Base-by-base conservation (phyloP, 192 early-diverging fungal genomes). In the Coemansia sp. region DNA sequence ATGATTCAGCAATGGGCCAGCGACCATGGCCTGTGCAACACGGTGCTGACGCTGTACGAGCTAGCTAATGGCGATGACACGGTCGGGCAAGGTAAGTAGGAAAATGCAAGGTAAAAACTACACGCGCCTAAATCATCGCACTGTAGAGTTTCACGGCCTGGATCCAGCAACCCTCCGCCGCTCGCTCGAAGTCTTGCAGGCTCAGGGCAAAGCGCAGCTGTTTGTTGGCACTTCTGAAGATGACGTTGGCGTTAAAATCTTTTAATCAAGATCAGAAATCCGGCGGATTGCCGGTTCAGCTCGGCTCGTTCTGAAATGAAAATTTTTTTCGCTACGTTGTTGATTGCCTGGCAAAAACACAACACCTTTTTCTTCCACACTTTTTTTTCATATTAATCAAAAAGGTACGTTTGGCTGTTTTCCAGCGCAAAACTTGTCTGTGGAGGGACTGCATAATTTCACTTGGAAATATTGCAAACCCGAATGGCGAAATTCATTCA, bases 191-290 rank as follows among this genome's bases (percentile, higher is more conserved):
- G 76, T 90, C 5, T 69, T 97, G 20, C 87, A 88, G 18, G 87
- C 86, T 59, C 80, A 81, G 31, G 94, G 93, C 36, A 85, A 84
- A 56, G 92, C 92, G 16, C 88, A 92, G 60, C 74, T 90, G 34
- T 93, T 95, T 65, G 74, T 53, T 17, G 74, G 74, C 44, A 44
- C 74, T 3, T 77, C 74, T 0, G 74, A 77, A 58, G 85, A 87
- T 12, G 85, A 89, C 50, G 80, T 88, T 65, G 94, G 94, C 30
- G 86, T 97, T 51, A 97, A 97, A 69, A 90, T 97, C 61, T 90
- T 90, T 32, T 28, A 23, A 47, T 23, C 45, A 23, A 23, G 14
- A 28, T 21, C 15, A n/a, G 11, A 15, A n/a, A 15, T 26, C 44
- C 8, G 17, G 28, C 5, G 23, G 14, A 15, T 20, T 36, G 8